Evolutionary conservation across 108 stramenopile genomes (phyloP), one percentile per base, ranked within the genome.

Genomic region (Nannochloropsis salina): DNA sequence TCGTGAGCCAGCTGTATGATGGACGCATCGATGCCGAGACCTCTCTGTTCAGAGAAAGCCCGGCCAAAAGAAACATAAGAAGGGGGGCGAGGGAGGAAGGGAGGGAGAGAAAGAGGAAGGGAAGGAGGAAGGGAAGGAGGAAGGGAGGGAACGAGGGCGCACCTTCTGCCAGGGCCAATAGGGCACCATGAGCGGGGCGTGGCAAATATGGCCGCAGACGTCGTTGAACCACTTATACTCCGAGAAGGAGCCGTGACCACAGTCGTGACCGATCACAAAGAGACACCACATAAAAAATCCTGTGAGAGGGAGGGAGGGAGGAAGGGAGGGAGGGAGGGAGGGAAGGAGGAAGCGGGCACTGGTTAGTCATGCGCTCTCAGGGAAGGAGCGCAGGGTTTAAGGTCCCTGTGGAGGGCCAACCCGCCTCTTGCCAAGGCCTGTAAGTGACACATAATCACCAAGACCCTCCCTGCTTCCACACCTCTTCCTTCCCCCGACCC

Each of bases 211-310:
- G 18, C 91, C 91, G 47, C 85, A 82, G 10, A 91, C 18, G 42
- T 89, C 90, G 80, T 91, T 91, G 1, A 91, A 43, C 89, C 85
- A 90, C 1, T 83, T 45, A 84, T 90, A 89, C 18, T 89, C 44
- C 87, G 87, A 88, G 86, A 91, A 91, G 42, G 90, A 89, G 40
- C 84, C 85, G 44, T 91, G 91, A 2, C 91, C 91, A 44, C 91
- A 91, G 86, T 91, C 91, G 51, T 91, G 91, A 83, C 91, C 91
- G 9, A 91, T 85, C 2, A 91, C 91, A 43, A 91, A 91, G 41
- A 91, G 80, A 18, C 90, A 90, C 91, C 91, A 91, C 83, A 91
- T 83, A 51, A 89, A 80, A 41, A 89, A 89, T 8, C 89, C 89
- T 6, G 12, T 12, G 10, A 51, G 47, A 12, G 47, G 10, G 12